phyloP scores from a whole-genome alignment of 1,139 yeast genomes.

The Geotrichum reessii region DNA sequence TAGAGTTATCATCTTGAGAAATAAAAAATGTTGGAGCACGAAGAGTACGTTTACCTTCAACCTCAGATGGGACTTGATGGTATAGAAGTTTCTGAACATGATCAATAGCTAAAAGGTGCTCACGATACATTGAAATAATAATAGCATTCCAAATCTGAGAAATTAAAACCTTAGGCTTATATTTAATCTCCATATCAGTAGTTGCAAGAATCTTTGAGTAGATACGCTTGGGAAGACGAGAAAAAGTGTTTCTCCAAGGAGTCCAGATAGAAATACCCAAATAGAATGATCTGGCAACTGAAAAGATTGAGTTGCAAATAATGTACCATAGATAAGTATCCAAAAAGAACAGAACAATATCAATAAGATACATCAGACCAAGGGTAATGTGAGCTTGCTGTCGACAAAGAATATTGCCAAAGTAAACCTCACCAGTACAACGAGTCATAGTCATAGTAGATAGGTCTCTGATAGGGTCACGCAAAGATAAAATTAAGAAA shows the following conservation, averaged over 20 bases:
- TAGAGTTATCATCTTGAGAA: slow-evolving; percentile 92
- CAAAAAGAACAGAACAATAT: slow-evolving; percentile 89
- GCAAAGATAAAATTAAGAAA: slow-evolving; percentile 82
- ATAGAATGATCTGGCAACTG: slow-evolving; percentile 95
- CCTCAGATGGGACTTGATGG: slow-evolving; percentile 89
- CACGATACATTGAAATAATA: slow-evolving; percentile 97
- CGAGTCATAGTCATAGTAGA: slow-evolving; percentile 56
- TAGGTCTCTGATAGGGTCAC: slow-evolving; percentile 86
- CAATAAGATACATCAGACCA: slow-evolving; percentile 88
- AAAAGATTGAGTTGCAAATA: slow-evolving; percentile 87
- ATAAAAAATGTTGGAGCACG: slow-evolving; percentile 98
- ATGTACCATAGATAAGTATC: slow-evolving; percentile 99
- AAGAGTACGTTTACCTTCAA: slow-evolving; percentile 95
- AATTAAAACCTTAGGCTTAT: slow-evolving; percentile 95
- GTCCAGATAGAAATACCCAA: slow-evolving; percentile 97
- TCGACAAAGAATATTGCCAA: slow-evolving; percentile 63
- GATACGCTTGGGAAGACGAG: slow-evolving; percentile 96
- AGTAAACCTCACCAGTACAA: slow-evolving; percentile 89
- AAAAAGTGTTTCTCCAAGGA: slow-evolving; percentile 98
- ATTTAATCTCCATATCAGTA: slow-evolving; percentile 97
- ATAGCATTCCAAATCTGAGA: slow-evolving; percentile 99
- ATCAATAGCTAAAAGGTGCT: slow-evolving; percentile 92
- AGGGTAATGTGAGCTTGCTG: slow-evolving; percentile 84
- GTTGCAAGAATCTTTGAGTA: slow-evolving; percentile 96
- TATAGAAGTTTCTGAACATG: slow-evolving; percentile 94